Percentiles rank a stretch among this genome's conserved stretches.
Conservation (phyloP, 495 filamentous ascomycete species). For the Chaetomium fimeti region DNA sequence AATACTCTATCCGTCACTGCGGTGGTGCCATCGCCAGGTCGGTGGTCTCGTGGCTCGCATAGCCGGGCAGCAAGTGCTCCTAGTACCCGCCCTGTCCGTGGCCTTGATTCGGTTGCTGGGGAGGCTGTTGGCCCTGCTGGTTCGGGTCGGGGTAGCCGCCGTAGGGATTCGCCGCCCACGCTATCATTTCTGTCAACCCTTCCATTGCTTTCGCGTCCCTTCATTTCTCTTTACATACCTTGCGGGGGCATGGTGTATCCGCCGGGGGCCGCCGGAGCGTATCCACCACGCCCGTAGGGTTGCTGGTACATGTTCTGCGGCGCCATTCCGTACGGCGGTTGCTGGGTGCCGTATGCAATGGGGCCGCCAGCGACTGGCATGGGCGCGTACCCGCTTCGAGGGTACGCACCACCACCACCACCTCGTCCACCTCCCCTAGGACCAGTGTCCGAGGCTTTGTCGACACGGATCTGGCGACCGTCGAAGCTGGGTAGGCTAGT, state of each 20-base stretch:
- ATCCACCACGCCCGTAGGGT: constrained; percentile 36
- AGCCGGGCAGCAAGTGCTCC: not conserved
- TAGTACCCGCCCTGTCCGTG: constrained; percentile 35
- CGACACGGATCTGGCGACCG: constrained; percentile 91
- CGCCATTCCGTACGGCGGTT: constrained; percentile 35
- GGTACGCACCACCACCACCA: constrained; percentile 36
- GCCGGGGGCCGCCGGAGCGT: constrained; percentile 31
- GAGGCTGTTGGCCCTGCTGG: constrained; percentile 34
- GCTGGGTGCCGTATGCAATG: constrained; percentile 41
- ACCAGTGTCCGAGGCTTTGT: constrained; percentile 85
- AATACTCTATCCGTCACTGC: constrained; percentile 3
- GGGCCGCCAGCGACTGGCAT: constrained; percentile 33
- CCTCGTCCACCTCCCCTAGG: constrained; percentile 56
- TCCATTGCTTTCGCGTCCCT: not conserved
- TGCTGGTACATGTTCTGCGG: constrained; percentile 29
- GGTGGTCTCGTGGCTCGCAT: not conserved
- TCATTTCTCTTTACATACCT: constrained; percentile 32
- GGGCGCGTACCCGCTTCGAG: constrained; percentile 35
- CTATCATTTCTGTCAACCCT: constrained; percentile 13
- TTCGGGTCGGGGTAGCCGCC: constrained; percentile 44
- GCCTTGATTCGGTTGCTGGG: constrained; percentile 38
- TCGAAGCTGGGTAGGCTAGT: constrained; percentile 68
- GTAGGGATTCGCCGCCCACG: constrained; percentile 29
- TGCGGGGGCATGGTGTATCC: constrained; percentile 40
- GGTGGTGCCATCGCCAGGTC: not conserved